phyloP scores from a whole-genome alignment of 768 basidiomycete species.

The Suillus lakei region DNA sequence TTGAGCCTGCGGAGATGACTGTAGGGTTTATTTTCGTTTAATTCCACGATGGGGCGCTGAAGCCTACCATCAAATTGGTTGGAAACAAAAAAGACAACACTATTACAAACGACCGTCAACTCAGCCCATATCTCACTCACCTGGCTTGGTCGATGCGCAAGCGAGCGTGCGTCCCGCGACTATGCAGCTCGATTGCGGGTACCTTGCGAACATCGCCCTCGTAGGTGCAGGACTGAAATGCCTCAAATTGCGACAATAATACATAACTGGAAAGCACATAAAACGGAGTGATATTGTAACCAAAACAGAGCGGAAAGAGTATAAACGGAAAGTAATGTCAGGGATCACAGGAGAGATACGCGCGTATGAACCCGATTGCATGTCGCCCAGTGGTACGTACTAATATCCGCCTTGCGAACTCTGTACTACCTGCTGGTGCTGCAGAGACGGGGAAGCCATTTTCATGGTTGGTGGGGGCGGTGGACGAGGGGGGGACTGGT shows the following conservation, averaged over 20 bases:
- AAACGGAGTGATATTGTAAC: slow-evolving; percentile 38
- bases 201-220: not conserved
- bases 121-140: not conserved
- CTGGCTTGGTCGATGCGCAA: not conserved
- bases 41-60: not conserved
- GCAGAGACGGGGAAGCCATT: slow-evolving; percentile 58
- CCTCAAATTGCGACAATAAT: slow-evolving; percentile 22
- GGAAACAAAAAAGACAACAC: not conserved
- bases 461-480: slow-evolving; percentile 56
- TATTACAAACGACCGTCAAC: not conserved
- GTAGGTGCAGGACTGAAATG: not conserved
- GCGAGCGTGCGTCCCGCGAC: not conserved
- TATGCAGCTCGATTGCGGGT: not conserved
- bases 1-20: not conserved
- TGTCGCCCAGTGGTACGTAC: slow-evolving; percentile 18
- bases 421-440: slow-evolving; percentile 57
- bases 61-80: not conserved
- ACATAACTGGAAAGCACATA: slow-evolving; percentile 45
- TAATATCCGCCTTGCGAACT: slow-evolving; percentile 60
- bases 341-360: slow-evolving; percentile 17
- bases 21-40: not conserved
- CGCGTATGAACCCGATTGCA: slow-evolving; percentile 20
- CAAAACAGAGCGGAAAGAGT: slow-evolving; percentile 39
- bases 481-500: slow-evolving; percentile 55
- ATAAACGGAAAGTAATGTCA: slow-evolving; percentile 32